Evolutionary conservation across 148 eudicot species (phyloP), one percentile per base, ranked within the genome.

Genomic region (Cornus florida): DNA sequence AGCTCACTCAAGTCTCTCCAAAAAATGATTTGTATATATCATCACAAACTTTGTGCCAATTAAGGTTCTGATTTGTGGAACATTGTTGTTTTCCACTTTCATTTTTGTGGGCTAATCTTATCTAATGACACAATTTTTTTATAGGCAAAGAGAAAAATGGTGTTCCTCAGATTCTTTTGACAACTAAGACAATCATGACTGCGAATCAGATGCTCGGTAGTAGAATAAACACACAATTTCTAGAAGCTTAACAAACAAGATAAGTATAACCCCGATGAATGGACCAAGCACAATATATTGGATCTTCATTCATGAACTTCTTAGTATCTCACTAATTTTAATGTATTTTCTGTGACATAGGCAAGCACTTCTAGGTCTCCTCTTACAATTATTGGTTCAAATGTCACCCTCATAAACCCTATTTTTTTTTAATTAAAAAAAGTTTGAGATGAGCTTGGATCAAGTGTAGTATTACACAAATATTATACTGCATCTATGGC

Each of bases 31-130:
- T 67, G 1, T 35, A 35, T 28, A 67, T 67, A 67, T 28, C 31
- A 31, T 28, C 70, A 10, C 70, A 28, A 10, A 14, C 32, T 11
- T 66, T 22, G 32, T 66, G 19, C 70, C 38, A 67, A 31, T 67
- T 67, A 67, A 67, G 70, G 39, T 67, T 67, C 6, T 28, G 17
- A 67, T 67, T 67, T 67, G 70, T 67, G 68, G 68, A 24, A 65
- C 28, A 32, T 12, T 67, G 38, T 28, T 32, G 14, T 28, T 12
- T 67, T 19, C 70, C 70, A 67, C 70, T 67, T 13, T 67, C 35
- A 67, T 67, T 67, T 67, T 67, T 35, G 38, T 35, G 4, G 38
- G 13, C 5, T 67, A 11, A 67, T 23, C 69, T 23, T 66, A 66
- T 66, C 69, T 9, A 66, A 22, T 66, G 3, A 66, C 24, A 28